Base-by-base conservation (phyloP, 352 stramenopile species). In the Saprolegnia parasitica region DNA sequence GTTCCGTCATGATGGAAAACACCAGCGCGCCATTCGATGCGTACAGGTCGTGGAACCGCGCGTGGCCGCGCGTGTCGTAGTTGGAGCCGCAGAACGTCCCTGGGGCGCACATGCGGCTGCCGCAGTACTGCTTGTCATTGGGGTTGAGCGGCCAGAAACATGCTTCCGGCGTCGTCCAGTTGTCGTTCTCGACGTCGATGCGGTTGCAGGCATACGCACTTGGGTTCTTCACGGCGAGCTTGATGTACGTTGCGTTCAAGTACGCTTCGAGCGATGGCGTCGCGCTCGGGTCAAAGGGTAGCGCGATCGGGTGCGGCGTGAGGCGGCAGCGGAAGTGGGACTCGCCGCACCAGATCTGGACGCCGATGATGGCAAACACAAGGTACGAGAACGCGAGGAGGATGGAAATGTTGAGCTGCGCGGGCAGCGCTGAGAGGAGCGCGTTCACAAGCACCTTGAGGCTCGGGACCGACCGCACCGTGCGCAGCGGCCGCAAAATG, bases 111-210 rank as follows among this genome's bases (percentile, higher is more conserved):
- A 42, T 62, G 21, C 91, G 84, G 21, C 87, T 88, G 8, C 83
- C 83, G 56, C 93, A 98, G 10, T 97, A 72, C 32, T 83, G 71
- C n/a, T 68, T 60, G 67, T 98, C 90, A 0, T 76, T 50, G 1
- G 79, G 56, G 73, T 98, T 86, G 50, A 98, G 81, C 10, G 92
- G 93, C 94, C 93, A 98, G 64, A 97, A 97, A 61, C 93, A 98
- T 64, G 94, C 40, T 29, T 60, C 29, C 18, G 16, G 32, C 55
- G 67, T 72, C 88, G 77, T 21, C 78, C 63, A 70, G 10, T 60
- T 52, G 39, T 29, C 13, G n/a, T 23, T 32, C 80, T 63, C 1
- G 72, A 73, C 24, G n/a, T 26, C 0, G 1, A 73, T 1, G 78
- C 67, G 0, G 5, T 82, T 49, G 26, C 85, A 91, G 21, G 56